Base-by-base conservation (phyloP, 2,329 filamentous ascomycete genomes). In the Colletotrichum sp. region DNA sequence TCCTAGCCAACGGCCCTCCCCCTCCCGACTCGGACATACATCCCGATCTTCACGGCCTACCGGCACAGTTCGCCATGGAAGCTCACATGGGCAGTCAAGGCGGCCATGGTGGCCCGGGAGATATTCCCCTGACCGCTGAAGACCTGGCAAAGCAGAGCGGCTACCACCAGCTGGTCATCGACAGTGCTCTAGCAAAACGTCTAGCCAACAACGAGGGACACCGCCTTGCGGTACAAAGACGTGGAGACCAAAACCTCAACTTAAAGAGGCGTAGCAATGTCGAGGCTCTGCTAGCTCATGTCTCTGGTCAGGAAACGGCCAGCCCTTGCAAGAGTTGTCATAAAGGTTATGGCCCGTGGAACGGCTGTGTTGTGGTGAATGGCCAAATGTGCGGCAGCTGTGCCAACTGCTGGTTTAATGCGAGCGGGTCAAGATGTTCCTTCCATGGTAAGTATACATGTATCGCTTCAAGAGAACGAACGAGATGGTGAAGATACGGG, bases 391-490 rank as follows among this genome's bases (percentile, higher is more conserved):
- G 89, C 75, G 90, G 91, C 12, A 91, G 89, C 79, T 92, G 91
- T 77, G 88, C 90, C 73, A 92, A 92, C 80, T 92, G 91, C 81
- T 92, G 91, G 90, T 92, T 90, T 82, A 92, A 92, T 72, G 90
- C 90, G 9, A 91, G 90, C 67, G 90, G 90, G 12, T 87, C 89
- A 12, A 84, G 90, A 67, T 92, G 91, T 76, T 92, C 90, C 16
- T 92, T 92, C 80, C 91, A 92, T 75, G 90, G 90, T 92, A 84
- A 78, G 88, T 10, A 32, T 9, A 55, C 55, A 24, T 8, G 12
- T 7, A 13, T 13, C 44, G 30, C 8, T 15, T 65, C 26, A 30
- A 26, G 30, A 30, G 24, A 24, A 22, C 4, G 28, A 63, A 15
- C 28, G 8, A 63, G 59, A n/a, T n/a, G 32, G 24, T 13, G 24